Conservation (phyloP, 176 grass and related monocot species). For the Bothriochloa decipiens region DNA sequence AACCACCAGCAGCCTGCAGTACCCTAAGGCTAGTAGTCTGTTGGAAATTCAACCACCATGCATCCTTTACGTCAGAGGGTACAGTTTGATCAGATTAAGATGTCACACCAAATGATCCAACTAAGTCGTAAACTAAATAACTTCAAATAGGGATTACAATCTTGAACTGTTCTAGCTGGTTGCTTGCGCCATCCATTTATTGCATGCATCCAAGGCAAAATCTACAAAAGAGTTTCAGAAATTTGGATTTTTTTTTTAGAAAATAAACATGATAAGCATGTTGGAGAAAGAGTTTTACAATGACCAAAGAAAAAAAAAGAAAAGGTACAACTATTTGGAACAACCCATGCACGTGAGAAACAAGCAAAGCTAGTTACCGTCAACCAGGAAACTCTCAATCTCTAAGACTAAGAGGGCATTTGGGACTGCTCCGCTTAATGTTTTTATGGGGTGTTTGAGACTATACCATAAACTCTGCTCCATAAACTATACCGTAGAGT, state of each 20-base stretch:
- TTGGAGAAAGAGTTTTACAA: no score
- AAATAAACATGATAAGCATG: not conserved
- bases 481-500: no score
- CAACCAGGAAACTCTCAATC: no score
- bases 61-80: not conserved
- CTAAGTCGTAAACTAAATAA: not conserved
- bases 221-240: no score
- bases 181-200: not conserved
- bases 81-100: conserved; percentile 16
- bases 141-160: not conserved
- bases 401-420: no score
- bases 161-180: not conserved
- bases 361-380: no score
- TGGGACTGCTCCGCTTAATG: no score
- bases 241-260: no score
- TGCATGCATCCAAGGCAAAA: not conserved
- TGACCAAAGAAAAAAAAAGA: no score
- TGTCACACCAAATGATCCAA: conserved; percentile 27
- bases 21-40: not conserved
- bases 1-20: not conserved
- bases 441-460: no score
- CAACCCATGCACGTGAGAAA: no score
- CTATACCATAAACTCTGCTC: not conserved
- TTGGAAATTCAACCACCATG: conserved; percentile 10
- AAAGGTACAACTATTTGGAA: no score